Conservation (phyloP, 305 asterid genomes). For the Rubia tinctorum region DNA sequence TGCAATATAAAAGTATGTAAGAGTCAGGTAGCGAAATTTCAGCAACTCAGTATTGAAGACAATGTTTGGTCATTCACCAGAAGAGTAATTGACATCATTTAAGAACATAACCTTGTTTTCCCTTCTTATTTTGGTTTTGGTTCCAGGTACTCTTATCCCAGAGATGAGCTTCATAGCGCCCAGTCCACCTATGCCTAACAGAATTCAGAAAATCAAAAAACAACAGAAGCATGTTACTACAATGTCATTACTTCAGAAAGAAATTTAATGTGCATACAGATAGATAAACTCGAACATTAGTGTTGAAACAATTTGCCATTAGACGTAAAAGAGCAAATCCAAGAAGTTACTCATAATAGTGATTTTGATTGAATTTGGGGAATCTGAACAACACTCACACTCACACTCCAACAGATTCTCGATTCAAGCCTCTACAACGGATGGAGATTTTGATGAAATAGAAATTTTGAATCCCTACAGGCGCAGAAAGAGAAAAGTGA, state of each 20-base stretch:
- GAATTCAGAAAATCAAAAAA: background rate
- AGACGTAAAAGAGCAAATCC: background rate
- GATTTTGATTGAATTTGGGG: background rate
- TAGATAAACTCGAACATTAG: background rate
- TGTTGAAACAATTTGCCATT: background rate
- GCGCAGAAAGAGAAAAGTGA: background rate
- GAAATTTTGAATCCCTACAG: background rate
- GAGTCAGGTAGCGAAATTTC: conserved; percentile 7
- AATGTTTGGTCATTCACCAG: background rate
- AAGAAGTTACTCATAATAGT: background rate
- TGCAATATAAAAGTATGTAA: background rate
- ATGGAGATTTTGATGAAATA: no score
- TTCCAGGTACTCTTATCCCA: conserved; percentile 99
- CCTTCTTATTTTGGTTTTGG: conserved; percentile 96
- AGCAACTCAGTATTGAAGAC: background rate
- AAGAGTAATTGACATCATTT: background rate
- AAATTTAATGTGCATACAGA: background rate
- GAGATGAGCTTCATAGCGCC: conserved; percentile 99
- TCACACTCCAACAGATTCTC: background rate
- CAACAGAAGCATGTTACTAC: background rate
- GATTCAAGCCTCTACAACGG: background rate
- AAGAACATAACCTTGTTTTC: conserved; percentile 76
- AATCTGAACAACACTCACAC: background rate
- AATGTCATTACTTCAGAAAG: background rate
- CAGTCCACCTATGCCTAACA: conserved; percentile 97